Conservation (phyloP, 495 filamentous ascomycete genomes). For the Penicillium taxi region DNA sequence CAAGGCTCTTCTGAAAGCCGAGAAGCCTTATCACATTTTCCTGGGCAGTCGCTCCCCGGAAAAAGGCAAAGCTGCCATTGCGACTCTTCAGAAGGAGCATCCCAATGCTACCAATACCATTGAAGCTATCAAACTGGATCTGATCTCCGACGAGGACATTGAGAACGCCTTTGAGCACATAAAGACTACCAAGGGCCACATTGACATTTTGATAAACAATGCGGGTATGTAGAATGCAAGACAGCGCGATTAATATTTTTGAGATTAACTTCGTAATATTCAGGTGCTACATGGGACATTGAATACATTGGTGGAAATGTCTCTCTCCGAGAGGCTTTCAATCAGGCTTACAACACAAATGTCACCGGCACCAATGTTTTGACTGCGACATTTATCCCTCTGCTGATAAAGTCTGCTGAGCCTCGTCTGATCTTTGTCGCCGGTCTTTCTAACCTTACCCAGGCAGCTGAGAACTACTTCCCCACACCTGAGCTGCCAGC, state of each 20-base stretch:
- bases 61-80: conserved; percentile 5
- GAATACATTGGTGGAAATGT: conserved; percentile 21
- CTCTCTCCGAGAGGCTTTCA: conserved; percentile 36
- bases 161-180: conserved; percentile 20
- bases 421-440: conserved; percentile 45
- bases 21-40: conserved; percentile 8
- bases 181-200: conserved; percentile 21
- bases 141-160: conserved; percentile 28
- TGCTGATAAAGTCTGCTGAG: conserved; percentile 39
- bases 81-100: conserved; percentile 5
- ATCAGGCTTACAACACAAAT: conserved; percentile 41
- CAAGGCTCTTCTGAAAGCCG: conserved; percentile 5
- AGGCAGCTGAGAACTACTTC: conserved; percentile 16
- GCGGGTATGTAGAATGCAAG: conserved; percentile 11
- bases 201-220: conserved; percentile 42
- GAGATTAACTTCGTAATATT: background rate
- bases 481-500: conserved; percentile 17
- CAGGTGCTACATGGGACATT: conserved; percentile 26
- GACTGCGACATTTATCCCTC: conserved; percentile 34
- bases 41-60: conserved; percentile 9
- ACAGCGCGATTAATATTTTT: background rate
- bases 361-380: conserved; percentile 43
- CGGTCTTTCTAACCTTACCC: conserved; percentile 21
- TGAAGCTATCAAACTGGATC: conserved; percentile 23
- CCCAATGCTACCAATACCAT: conserved; percentile 5